Conservation (phyloP, 2,329 filamentous ascomycete species). For the Purpureocillium takamizusanense region DNA sequence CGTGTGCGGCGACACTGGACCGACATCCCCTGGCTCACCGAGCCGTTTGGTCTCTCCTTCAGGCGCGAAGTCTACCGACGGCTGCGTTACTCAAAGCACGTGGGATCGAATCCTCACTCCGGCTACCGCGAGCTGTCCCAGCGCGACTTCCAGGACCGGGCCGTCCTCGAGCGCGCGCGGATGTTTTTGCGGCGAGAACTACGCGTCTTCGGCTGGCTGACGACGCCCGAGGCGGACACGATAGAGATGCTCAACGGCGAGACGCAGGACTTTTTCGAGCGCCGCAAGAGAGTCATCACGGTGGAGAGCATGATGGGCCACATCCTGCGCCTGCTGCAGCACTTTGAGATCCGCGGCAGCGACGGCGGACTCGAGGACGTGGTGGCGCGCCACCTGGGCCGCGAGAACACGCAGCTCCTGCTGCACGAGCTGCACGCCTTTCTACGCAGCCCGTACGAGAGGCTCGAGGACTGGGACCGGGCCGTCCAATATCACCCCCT, state of each 20-base stretch:
- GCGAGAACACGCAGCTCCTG: conserved; percentile 64
- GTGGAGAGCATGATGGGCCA: conserved; percentile 83
- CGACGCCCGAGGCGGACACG: conserved; percentile 16
- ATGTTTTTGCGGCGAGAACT: conserved; percentile 79
- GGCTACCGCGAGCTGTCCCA: conserved; percentile 68
- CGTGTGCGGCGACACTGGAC: too few relatives aligned
- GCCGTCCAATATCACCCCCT: conserved; percentile 58
- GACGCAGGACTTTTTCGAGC: conserved; percentile 6
- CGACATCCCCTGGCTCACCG: not conserved
- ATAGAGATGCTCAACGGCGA: conserved; percentile 1
- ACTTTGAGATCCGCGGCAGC: conserved; percentile 71
- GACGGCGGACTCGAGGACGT: conserved; percentile 72
- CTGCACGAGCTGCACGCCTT: conserved; percentile 79
- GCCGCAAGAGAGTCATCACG: conserved; percentile 46
- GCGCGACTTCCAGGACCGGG: conserved; percentile 53
- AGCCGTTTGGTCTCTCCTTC: conserved; percentile 12
- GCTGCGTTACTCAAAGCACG: conserved; percentile 66
- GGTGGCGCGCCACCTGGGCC: conserved; percentile 68
- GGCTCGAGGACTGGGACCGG: conserved; percentile 69
- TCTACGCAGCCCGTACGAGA: conserved; percentile 69
- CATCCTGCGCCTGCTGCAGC: conserved; percentile 73
- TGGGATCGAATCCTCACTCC: conserved; percentile 74
- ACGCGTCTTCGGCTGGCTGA: conserved; percentile 70
- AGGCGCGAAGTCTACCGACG: conserved; percentile 67
- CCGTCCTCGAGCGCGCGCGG: conserved; percentile 66